These are phyloP conservation scores for Lepidium campestre DNA, from an alignment of 441 rosid genomes.

Conservation along the genomic window DNA sequence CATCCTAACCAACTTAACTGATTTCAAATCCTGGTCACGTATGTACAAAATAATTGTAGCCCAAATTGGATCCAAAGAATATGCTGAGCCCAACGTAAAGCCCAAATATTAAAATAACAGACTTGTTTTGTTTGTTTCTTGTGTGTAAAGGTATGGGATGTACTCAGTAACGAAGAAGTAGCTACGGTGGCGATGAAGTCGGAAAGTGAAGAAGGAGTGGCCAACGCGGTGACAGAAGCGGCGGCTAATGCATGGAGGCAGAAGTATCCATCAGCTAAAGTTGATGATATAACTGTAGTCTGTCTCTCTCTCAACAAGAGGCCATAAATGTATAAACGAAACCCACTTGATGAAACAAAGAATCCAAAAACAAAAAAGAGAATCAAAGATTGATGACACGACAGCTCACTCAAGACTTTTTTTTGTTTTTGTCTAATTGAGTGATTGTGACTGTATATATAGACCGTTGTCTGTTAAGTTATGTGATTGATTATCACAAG, in stretches of 20 bases:
- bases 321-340: background rate
- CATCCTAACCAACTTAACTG: no score
- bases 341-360: background rate
- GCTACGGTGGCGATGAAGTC: conserved; percentile 44
- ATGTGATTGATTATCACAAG: background rate
- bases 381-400: background rate
- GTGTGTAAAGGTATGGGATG: conserved; percentile 69
- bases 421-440: background rate
- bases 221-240: conserved; percentile 58
- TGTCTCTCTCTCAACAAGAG: conserved; percentile 52
- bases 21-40: no score
- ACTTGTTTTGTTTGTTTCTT: background rate
- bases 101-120: background rate
- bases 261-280: conserved; percentile 48
- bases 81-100: background rate
- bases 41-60: background rate
- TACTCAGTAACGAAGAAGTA: conserved; percentile 61
- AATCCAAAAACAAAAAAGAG: background rate
- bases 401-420: conserved; percentile 11
- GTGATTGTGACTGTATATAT: conserved; percentile 1
- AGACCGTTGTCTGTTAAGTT: background rate
- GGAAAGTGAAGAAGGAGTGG: conserved; percentile 37
- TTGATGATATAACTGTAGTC: conserved; percentile 64
- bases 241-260: conserved; percentile 57
- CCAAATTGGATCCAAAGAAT: background rate